Evolutionary conservation across 352 stramenopile species (phyloP).

Genomic region (Phytopythium oedochilum): DNA sequence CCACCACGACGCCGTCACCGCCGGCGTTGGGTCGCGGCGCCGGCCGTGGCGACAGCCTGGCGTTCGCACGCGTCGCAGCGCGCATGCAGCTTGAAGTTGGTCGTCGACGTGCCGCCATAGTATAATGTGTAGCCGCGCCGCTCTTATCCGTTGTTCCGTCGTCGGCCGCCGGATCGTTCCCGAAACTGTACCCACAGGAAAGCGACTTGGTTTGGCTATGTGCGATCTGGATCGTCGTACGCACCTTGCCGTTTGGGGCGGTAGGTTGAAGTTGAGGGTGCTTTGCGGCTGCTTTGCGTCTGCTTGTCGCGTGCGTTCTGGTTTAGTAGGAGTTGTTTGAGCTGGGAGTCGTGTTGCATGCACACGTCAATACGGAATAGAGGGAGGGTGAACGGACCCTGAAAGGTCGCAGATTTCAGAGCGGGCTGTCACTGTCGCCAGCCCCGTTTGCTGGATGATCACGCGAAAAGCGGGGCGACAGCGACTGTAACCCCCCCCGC

Average conservation of each 20-base stretch:
- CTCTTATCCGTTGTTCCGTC: not conserved
- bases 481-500: too few relatives aligned
- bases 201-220: not conserved
- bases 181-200: not conserved
- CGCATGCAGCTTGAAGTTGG: not conserved
- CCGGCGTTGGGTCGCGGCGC: not conserved
- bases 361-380: not conserved
- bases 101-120: not conserved
- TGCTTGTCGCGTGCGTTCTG: not conserved
- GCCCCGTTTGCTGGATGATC: not conserved
- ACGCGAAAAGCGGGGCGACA: not conserved
- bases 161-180: not conserved
- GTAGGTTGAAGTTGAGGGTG: slow-evolving; percentile 1
- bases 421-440: not conserved
- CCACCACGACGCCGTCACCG: slow-evolving; percentile 18
- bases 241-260: not conserved
- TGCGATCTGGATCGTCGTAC: not conserved
- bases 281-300: not conserved
- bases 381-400: not conserved
- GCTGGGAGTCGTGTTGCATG: not conserved
- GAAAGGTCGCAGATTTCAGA: slow-evolving; percentile 1
- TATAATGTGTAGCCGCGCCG: not conserved
- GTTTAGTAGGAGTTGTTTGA: not conserved
- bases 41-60: slow-evolving; percentile 11
- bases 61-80: not conserved